Evolutionary conservation across 352 stramenopile genomes (phyloP).

Genomic region (Globisporangium nagaii): DNA sequence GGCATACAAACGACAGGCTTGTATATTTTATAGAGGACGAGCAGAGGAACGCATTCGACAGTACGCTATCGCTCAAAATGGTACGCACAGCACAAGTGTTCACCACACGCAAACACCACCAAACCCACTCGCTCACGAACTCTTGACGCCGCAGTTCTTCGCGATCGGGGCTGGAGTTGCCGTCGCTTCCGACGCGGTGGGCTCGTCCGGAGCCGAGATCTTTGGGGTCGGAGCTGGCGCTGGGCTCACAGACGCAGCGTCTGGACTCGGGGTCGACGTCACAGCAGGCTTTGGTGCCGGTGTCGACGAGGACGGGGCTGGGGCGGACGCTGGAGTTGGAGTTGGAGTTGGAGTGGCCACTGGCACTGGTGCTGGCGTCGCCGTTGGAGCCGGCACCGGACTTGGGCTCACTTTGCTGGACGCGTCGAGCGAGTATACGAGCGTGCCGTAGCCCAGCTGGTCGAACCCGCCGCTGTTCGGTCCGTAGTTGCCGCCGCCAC

Average conservation of each 20-base stretch:
- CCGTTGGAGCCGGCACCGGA: not conserved
- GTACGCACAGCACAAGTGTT: not conserved
- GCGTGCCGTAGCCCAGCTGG: constrained; percentile 16
- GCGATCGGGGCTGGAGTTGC: not conserved
- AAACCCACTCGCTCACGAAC: not conserved
- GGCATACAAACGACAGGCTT: no score
- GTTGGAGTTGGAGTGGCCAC: not conserved
- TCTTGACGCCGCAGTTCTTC: not conserved
- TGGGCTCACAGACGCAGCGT: not conserved
- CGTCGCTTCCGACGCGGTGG: not conserved
- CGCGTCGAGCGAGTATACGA: constrained; percentile 9
- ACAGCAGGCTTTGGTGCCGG: not conserved
- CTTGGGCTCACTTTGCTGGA: not conserved
- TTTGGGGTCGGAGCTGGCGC: not conserved
- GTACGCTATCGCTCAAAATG: no score
- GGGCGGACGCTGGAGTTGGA: not conserved
- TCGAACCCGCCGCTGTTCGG: constrained; percentile 16
- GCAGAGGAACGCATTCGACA: no score
- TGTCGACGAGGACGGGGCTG: not conserved
- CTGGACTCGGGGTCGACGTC: not conserved
- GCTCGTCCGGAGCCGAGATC: not conserved
- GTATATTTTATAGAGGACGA: no score
- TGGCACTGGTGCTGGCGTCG: not conserved
- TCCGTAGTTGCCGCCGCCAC: constrained; percentile 16
- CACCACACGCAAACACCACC: no score